Conservation (phyloP, 2,329 filamentous ascomycete species). For the Pseudogymnoascus sp. region DNA sequence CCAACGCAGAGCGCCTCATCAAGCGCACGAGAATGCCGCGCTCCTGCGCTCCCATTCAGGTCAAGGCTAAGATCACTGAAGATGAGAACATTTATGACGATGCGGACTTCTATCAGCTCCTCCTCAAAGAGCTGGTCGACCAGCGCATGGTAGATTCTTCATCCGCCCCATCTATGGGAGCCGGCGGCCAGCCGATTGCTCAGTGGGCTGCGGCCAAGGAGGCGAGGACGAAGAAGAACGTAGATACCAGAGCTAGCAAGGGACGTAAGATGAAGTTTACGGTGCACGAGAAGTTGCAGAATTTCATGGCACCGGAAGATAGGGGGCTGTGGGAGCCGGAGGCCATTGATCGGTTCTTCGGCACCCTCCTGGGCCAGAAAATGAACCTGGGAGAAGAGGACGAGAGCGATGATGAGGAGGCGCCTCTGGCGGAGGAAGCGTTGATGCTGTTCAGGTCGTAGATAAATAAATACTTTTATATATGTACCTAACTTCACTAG, state of each 20-base stretch:
- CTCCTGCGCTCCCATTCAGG: slow-evolving; percentile 68
- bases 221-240: slow-evolving; percentile 71
- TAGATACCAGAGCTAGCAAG: slow-evolving; percentile 93
- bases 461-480: background rate
- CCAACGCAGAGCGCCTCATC: slow-evolving; percentile 58
- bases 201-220: slow-evolving; percentile 65
- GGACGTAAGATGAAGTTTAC: slow-evolving; percentile 90
- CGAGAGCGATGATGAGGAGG: slow-evolving; percentile 44
- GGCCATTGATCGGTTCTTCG: slow-evolving; percentile 72
- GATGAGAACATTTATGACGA: slow-evolving; percentile 76
- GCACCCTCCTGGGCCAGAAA: slow-evolving; percentile 65
- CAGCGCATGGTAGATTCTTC: slow-evolving; percentile 69
- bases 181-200: slow-evolving; percentile 43
- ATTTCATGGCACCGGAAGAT: slow-evolving; percentile 94
- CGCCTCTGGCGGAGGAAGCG: slow-evolving; percentile 25
- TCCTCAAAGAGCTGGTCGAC: slow-evolving; percentile 89
- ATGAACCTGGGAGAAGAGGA: slow-evolving; percentile 55
- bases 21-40: slow-evolving; percentile 64
- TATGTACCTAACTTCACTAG: background rate
- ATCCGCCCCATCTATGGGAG: slow-evolving; percentile 32
- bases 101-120: slow-evolving; percentile 85
- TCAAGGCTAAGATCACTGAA: slow-evolving; percentile 48
- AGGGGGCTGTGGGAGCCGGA: slow-evolving; percentile 70
- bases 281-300: slow-evolving; percentile 93
- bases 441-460: slow-evolving; percentile 29